These are phyloP conservation scores for Beauveria australis DNA, from an alignment of 2,329 filamentous ascomycete species.

Conservation along the genomic window DNA sequence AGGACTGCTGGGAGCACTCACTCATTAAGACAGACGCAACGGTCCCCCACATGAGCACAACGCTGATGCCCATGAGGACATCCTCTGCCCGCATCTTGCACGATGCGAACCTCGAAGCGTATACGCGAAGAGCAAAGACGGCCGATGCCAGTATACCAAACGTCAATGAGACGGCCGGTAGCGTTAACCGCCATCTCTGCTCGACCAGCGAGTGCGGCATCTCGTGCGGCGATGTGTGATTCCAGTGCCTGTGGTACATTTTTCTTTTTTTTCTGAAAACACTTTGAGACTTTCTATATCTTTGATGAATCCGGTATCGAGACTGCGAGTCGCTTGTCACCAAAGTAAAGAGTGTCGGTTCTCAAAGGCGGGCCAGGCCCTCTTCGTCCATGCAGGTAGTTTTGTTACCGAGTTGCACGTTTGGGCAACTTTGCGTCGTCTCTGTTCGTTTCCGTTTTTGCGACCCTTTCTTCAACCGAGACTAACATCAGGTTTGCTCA, in stretches of 20 bases:
- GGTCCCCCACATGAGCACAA: constrained; percentile 11
- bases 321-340: neutral
- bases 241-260: neutral
- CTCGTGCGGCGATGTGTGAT: constrained; percentile 1
- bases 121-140: constrained; percentile 1
- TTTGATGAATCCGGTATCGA: neutral
- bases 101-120: neutral
- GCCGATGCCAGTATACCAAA: constrained; percentile 6
- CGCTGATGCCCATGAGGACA: constrained; percentile 6
- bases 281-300: neutral
- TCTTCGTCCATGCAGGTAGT: neutral
- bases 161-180: constrained; percentile 7
- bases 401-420: neutral
- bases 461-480: too few species aligned
- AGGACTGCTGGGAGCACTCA: neutral
- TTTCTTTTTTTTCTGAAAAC: neutral
- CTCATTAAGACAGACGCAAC: constrained; percentile 4
- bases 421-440: neutral
- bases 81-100: constrained; percentile 9
- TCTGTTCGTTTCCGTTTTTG: neutral
- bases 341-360: neutral
- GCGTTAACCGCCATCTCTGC: neutral
- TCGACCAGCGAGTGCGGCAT: neutral
- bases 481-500: too few species aligned
- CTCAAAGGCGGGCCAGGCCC: neutral